Evolutionary conservation across 2,329 filamentous ascomycete genomes (phyloP), one percentile per base, ranked within the genome.

Genomic region (Xylogone sp.): DNA sequence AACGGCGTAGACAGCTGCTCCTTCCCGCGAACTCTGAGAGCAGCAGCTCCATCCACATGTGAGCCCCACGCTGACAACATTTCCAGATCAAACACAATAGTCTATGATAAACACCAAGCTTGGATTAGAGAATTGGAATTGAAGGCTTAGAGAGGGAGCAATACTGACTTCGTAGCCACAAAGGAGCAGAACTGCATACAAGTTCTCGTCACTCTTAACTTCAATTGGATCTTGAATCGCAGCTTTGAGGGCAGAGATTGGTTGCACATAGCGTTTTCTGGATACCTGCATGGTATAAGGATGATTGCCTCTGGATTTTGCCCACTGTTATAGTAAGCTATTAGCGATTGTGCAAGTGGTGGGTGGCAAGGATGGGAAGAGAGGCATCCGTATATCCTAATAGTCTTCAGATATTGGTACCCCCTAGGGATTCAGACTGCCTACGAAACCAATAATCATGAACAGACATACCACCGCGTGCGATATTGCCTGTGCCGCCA

Each of bases 101-200:
- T 57, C 55, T 57, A 13, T 27, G 22, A 21, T 12, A 42, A 22
- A 29, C n/a, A 31, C 49, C 34, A 42, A 16, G 7, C n/a, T 29
- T 34, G 18, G 27, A 42, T 10, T 34, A 34, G 42, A 31, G 5
- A 34, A 13, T 2, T 24, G 5, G 31, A 22, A 43, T 16, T 34
- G 29, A 48, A 50, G 24, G 10, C 24, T 10, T 27, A 10, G 24
- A 27, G 24, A 46, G 12, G 20, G 21, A 27, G 31, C 13, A 21
- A 21, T 10, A 51, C 50, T 46, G 34, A 57, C 55, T 44, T 57
- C 55, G 31, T 54, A 57, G 18, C 53, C 55, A 46, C n/a, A 51
- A 43, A 57, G 51, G 42, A 57, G 53, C 3, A 57, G 49, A n/a
- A 55, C 53, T n/a, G 55, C 45, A 42, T 57, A 57, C 42, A 57